Evolutionary conservation across 306 rosid genomes (phyloP), one percentile per base, ranked within the genome.

Genomic region (Vachellia collinsii): DNA sequence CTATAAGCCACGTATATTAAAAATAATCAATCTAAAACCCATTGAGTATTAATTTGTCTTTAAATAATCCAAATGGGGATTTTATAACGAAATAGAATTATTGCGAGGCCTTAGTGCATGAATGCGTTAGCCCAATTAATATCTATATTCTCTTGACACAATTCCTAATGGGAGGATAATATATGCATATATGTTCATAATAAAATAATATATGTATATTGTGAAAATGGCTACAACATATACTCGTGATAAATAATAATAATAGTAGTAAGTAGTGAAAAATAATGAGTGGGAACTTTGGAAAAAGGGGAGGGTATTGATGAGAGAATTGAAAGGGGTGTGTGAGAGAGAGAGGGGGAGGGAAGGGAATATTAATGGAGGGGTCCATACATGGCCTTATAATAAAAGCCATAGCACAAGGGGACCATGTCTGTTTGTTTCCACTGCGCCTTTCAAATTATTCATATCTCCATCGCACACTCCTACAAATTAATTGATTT

Each of bases 361-460:
- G n/a, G 64, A 13, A 1, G 37, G 22, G 51, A 62, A 38, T 43
- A 37, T 22, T 62, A 77, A 46, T 64, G 80, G 74, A 75, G 86
- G 86, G 90, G 90, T 84, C 87, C 88, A 80, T 29, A 29, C 34
- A 29, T 65, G 8, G 25, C 42, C 59, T 38, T 17, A 54, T 41
- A 64, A 41, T 0, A 84, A 84, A 82, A 86, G 85, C 87, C 87
- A 69, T 51, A 38, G 42, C 65, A 79, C 37, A 72, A 50, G 75
- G 85, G 92, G 92, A 75, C 94, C 92, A 75, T 69, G n/a, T 34
- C 7, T 63, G 0, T 61, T 67, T 68, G 58, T 80, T 81, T 68
- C 34, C 68, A 0, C 51, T 66, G 37, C 50, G 37, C 71, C 66
- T 53, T 65, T 75, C 77, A 75, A 74, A 76, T 16, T 56, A 65